Conservation (phyloP, 768 basidiomycete genomes). For the Mycena polygramma region DNA sequence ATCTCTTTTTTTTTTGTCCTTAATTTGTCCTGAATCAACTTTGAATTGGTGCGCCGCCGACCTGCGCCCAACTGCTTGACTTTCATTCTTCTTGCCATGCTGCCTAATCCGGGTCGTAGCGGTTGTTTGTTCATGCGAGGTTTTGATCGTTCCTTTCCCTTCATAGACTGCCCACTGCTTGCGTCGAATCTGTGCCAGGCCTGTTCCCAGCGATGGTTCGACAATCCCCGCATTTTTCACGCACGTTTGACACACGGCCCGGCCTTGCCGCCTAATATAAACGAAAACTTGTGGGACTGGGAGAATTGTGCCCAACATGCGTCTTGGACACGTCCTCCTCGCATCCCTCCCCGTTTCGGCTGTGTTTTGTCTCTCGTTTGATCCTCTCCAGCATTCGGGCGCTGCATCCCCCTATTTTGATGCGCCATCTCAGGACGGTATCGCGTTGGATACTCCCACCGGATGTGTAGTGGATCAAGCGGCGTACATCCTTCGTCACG, state of each 20-base stretch:
- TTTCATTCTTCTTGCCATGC: too few relatives aligned
- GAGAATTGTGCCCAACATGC: conserved; percentile 7
- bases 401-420: conserved; percentile 58
- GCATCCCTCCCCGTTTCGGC: neutral
- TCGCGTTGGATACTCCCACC: conserved; percentile 47
- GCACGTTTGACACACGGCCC: conserved; percentile 18
- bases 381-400: conserved; percentile 59
- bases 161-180: too few relatives aligned
- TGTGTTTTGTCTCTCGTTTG: conserved; percentile 39
- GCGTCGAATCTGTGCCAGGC: too few relatives aligned
- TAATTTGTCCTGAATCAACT: too few relatives aligned
- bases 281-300: neutral
- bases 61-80: too few relatives aligned
- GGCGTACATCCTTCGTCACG: conserved; percentile 59
- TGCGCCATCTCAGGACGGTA: conserved; percentile 54
- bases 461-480: conserved; percentile 59
- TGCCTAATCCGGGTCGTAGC: too few relatives aligned
- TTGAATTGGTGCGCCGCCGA: too few relatives aligned
- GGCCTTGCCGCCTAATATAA: neutral
- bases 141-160: too few relatives aligned
- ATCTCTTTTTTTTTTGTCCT: too few relatives aligned
- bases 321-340: conserved; percentile 4
- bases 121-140: too few relatives aligned
- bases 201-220: too few relatives aligned
- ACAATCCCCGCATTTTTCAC: neutral